Base-by-base conservation (phyloP, 148 eudicot species). In the Rhododendron mucronatum region DNA sequence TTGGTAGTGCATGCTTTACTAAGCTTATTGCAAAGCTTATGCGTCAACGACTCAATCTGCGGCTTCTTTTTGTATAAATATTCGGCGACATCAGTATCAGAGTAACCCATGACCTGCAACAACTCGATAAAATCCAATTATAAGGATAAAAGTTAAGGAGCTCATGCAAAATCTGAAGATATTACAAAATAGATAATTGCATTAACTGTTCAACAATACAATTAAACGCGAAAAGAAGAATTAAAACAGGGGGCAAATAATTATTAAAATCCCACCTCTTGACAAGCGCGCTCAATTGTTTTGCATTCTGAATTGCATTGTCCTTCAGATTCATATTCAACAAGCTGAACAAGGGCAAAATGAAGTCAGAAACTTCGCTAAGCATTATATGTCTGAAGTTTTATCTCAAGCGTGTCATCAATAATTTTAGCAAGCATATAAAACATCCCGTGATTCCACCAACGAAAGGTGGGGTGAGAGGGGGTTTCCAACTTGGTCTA, bases 271-370 rank as follows among this genome's bases (percentile, higher is more conserved):
- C 88, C 89, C 84, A 95, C 99, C 96, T 95, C 96, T 88, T 96
- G 96, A 88, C 99, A 96, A 89, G 99, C 96, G 44, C 99, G 93
- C 88, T 96, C 99, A 55, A 96, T 92, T 50, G 99, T 96, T 92
- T 95, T 96, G 92, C 99, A 96, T 89, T 96, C 90, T 61, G 99
- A 90, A 89, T 91, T 91, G 88, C 99, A 96, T 80, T 91, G 94
- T 61, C 99, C 99, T 92, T 95, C 99, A 65, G 90, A 92, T 74
- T 88, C 96, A 90, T 96, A 95, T 88, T 95, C 97, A 88, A 93
- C 95, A 73, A 96, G 95, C 99, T 96, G 92, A 84, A 86, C 78
- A 71, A 76, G 80, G 85, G 59, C 74, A 81, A 20, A 69, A 71
- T 35, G 35, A 47, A 79, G 51, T 84, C 79, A 82, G 77, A 78